Evolutionary conservation across 495 filamentous ascomycete genomes (phyloP).

Genomic region (Aspergillus incahuasiensis): DNA sequence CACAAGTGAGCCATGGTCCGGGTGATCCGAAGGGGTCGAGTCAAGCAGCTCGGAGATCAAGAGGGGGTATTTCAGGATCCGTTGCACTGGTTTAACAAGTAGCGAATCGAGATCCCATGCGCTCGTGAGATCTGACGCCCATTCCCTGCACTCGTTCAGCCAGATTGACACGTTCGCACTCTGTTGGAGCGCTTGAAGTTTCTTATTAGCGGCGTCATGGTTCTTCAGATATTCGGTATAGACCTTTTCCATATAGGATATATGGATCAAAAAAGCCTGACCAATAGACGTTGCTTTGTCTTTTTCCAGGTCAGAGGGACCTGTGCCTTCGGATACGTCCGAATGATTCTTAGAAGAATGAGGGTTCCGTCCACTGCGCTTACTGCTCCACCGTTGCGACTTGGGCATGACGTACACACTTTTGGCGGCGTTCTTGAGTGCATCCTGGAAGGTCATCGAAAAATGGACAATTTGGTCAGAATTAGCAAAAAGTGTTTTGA

Average conservation of each 20-base stretch:
- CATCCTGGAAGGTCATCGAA: slow-evolving; percentile 68
- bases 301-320: slow-evolving; percentile 56
- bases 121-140: slow-evolving; percentile 79
- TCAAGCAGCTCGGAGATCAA: slow-evolving; percentile 73
- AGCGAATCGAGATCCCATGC: slow-evolving; percentile 94
- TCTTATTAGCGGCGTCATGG: slow-evolving; percentile 76
- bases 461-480: slow-evolving; percentile 82
- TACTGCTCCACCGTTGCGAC: slow-evolving; percentile 52
- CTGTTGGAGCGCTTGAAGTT: slow-evolving; percentile 66
- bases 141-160: slow-evolving; percentile 84
- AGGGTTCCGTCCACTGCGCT: slow-evolving; percentile 45
- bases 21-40: slow-evolving; percentile 73
- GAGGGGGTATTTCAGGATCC: slow-evolving; percentile 86
- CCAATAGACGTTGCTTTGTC: slow-evolving; percentile 76
- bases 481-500: slow-evolving; percentile 86
- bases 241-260: slow-evolving; percentile 74
- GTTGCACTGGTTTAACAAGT: slow-evolving; percentile 91
- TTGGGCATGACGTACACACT: slow-evolving; percentile 66
- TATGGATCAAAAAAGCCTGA: slow-evolving; percentile 66
- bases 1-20: slow-evolving; percentile 66
- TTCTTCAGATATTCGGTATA: slow-evolving; percentile 85
- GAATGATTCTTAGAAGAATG: slow-evolving; percentile 29
- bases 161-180: slow-evolving; percentile 77
- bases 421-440: slow-evolving; percentile 70
- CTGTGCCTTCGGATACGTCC: slow-evolving; percentile 33